Evolutionary conservation across 495 filamentous ascomycete genomes (phyloP), one percentile per base, ranked within the genome.

Genomic region (Filosporella fistucella): DNA sequence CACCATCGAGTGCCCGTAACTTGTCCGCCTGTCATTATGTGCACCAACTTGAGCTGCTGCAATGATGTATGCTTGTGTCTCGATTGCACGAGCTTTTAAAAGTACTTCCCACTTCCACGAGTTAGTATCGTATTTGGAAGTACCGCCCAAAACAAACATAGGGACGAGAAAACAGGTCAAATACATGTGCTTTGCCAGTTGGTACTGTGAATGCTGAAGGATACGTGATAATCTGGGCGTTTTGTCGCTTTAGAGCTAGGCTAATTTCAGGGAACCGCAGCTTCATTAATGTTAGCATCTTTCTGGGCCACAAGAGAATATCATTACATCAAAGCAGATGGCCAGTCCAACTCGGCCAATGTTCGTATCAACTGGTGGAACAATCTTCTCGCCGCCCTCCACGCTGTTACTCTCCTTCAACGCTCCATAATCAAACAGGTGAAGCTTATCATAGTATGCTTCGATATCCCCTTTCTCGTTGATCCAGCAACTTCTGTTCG

Each of bases 131-230:
- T n/a, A n/a, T n/a, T n/a, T n/a, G n/a, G n/a, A n/a, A n/a, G n/a
- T n/a, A n/a, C n/a, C n/a, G n/a, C n/a, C n/a, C n/a, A n/a, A n/a
- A n/a, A n/a, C n/a, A n/a, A n/a, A n/a, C n/a, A n/a, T n/a, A n/a
- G n/a, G n/a, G n/a, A n/a, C n/a, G n/a, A n/a, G n/a, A n/a, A n/a
- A n/a, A n/a, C n/a, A n/a, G n/a, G n/a, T n/a, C n/a, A n/a, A n/a
- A n/a, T n/a, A n/a, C n/a, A n/a, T 97, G 93, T 7, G 85, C 89
- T 37, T 69, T 69, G 0, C 93, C 91, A 0, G 93, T 96, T 1
- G 84, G 84, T 2, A 95, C 74, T 9, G 90, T 96, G 61, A 96
- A 97, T 13, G 93, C 91, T 1, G 84, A 89, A 2, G 91, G 93
- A 63, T 87, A 96, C 0, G 89, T 84, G 41, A 97, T 73, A 42